Conservation (phyloP, 106 monocot species). For the Allium cepa region DNA sequence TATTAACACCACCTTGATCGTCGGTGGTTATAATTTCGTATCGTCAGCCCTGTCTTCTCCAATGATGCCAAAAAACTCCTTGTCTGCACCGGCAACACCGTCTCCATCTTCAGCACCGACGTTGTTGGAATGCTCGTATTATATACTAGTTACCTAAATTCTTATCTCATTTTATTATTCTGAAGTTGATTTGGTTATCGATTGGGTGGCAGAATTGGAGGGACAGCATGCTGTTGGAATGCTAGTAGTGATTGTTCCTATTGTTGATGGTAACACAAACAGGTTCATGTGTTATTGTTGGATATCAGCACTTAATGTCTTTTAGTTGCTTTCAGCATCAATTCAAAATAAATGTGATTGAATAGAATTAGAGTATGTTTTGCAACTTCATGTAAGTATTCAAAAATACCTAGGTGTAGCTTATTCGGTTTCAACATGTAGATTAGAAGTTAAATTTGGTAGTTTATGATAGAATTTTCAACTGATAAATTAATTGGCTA, state of each 20-base stretch:
- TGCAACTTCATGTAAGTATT: too few relatives aligned
- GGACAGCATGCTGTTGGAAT: slow-evolving; percentile 32
- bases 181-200: neutral
- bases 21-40: slow-evolving; percentile 71
- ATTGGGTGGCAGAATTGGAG: slow-evolving; percentile 43
- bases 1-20: slow-evolving; percentile 33
- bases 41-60: slow-evolving; percentile 77
- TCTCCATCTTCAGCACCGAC: slow-evolving; percentile 77
- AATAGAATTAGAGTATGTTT: too few relatives aligned
- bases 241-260: slow-evolving; percentile 49
- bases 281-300: slow-evolving; percentile 53
- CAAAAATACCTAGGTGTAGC: too few relatives aligned
- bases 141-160: neutral
- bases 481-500: too few relatives aligned
- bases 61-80: slow-evolving; percentile 71
- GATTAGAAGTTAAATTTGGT: too few relatives aligned
- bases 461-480: too few relatives aligned
- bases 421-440: too few relatives aligned
- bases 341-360: too few relatives aligned
- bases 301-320: slow-evolving; percentile 52
- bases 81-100: slow-evolving; percentile 67
- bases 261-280: slow-evolving; percentile 10
- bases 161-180: neutral
- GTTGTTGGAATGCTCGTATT: slow-evolving; percentile 51
- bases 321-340: too few relatives aligned